Percentiles rank a stretch among this genome's conserved stretches.
phyloP scores from a whole-genome alignment of 345 rosid species.

The Aethionema arabicum region DNA sequence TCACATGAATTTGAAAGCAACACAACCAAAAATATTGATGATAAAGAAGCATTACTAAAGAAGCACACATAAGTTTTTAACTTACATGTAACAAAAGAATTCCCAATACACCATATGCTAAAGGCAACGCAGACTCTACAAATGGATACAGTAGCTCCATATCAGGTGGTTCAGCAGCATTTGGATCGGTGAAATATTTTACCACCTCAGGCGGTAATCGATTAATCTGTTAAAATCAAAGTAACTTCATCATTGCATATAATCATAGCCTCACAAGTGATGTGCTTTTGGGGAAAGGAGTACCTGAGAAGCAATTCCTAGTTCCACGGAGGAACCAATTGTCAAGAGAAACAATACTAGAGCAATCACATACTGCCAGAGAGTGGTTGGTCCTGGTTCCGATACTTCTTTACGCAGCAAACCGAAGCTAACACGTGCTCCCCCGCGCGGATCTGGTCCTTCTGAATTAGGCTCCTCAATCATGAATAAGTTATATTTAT shows the following conservation, averaged over 20 bases:
- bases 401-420: slow-evolving; percentile 93
- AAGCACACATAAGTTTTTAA: not conserved
- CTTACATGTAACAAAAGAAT: slow-evolving; percentile 91
- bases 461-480: slow-evolving; percentile 95
- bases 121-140: slow-evolving; percentile 89
- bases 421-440: slow-evolving; percentile 91
- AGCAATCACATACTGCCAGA: slow-evolving; percentile 97
- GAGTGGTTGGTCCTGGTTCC: slow-evolving; percentile 93
- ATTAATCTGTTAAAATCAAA: slow-evolving; percentile 61
- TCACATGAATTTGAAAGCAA: slow-evolving; percentile 8
- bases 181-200: slow-evolving; percentile 91
- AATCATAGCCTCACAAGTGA: slow-evolving; percentile 4
- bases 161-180: slow-evolving; percentile 84
- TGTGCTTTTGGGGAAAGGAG: slow-evolving; percentile 7
- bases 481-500: slow-evolving; percentile 88
- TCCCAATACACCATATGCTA: slow-evolving; percentile 91
- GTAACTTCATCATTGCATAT: slow-evolving; percentile 14
- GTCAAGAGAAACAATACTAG: slow-evolving; percentile 77
- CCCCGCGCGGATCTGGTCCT: slow-evolving; percentile 91
- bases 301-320: slow-evolving; percentile 97
- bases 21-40: not conserved
- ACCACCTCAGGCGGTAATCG: slow-evolving; percentile 92
- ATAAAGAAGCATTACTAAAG: not conserved
- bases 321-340: slow-evolving; percentile 83
- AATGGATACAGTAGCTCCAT: slow-evolving; percentile 82